Conservation (phyloP, 1,139 yeast species). For the Chernovozyma aurita region DNA sequence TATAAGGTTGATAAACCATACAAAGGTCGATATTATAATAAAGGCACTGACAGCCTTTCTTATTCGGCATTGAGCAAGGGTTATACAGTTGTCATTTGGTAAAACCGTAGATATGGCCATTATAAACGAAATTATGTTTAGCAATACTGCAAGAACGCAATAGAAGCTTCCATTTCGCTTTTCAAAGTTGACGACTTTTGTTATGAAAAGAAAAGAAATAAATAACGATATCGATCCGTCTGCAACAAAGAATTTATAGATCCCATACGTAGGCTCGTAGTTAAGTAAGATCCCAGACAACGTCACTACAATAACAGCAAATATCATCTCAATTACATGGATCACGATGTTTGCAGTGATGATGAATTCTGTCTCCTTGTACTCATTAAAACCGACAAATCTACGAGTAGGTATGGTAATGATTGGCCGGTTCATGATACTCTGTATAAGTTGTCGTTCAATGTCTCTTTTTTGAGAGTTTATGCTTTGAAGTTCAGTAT, state of each 20-base stretch:
- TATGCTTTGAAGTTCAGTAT: constrained; percentile 15
- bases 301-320: constrained; percentile 30
- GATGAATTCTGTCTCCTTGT: constrained; percentile 15
- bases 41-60: constrained; percentile 37
- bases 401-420: constrained; percentile 10
- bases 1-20: constrained; percentile 37
- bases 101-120: constrained; percentile 25
- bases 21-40: constrained; percentile 34
- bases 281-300: constrained; percentile 24
- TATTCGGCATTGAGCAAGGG: constrained; percentile 23
- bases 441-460: constrained; percentile 28
- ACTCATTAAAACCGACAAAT: constrained; percentile 13
- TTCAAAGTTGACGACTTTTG: constrained; percentile 35
- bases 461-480: constrained; percentile 22
- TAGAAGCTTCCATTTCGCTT: constrained; percentile 41
- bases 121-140: constrained; percentile 31
- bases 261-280: constrained; percentile 20
- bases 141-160: constrained; percentile 30
- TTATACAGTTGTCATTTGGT: constrained; percentile 19
- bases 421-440: constrained; percentile 36
- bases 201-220: constrained; percentile 32
- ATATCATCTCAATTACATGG: constrained; percentile 31
- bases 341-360: constrained; percentile 29
- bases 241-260: constrained; percentile 38
- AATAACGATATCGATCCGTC: constrained; percentile 32